Conservation (phyloP, 805 yeast species). For the Nakazawaea siamensis region DNA sequence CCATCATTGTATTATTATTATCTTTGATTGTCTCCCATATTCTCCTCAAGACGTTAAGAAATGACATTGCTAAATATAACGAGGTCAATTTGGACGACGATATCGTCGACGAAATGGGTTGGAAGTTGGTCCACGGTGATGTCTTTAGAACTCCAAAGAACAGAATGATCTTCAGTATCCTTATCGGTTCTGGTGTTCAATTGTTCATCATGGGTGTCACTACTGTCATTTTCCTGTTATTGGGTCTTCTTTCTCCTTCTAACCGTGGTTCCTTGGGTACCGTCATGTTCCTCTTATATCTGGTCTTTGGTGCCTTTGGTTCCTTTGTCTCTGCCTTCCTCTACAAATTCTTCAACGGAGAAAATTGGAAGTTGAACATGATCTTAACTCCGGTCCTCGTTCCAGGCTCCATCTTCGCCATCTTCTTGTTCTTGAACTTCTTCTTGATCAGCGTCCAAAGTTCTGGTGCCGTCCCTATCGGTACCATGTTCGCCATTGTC, state of each 20-base stretch:
- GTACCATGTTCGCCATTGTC: slow-evolving; percentile 77
- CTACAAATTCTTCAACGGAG: slow-evolving; percentile 88
- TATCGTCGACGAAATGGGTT: slow-evolving; percentile 87
- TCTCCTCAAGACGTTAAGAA: slow-evolving; percentile 68
- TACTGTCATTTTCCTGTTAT: slow-evolving; percentile 73
- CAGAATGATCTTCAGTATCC: slow-evolving; percentile 64
- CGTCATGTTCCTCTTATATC: slow-evolving; percentile 77
- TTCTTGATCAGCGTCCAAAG: slow-evolving; percentile 71
- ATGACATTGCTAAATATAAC: slow-evolving; percentile 82
- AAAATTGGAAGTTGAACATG: slow-evolving; percentile 83
- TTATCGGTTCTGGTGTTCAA: slow-evolving; percentile 87
- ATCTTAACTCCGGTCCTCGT: slow-evolving; percentile 74
- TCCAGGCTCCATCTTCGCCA: slow-evolving; percentile 66
- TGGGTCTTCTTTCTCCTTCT: slow-evolving; percentile 89
- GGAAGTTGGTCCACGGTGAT: slow-evolving; percentile 95
- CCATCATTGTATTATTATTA: slow-evolving; percentile 69
- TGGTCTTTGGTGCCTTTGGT: slow-evolving; percentile 73
- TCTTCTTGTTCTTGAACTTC: slow-evolving; percentile 69
- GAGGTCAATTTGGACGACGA: slow-evolving; percentile 84
- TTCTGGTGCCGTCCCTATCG: slow-evolving; percentile 92
- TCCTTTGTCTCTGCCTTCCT: slow-evolving; percentile 81
- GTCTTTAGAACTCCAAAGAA: slow-evolving; percentile 79
- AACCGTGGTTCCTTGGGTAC: slow-evolving; percentile 92
- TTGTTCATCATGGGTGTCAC: slow-evolving; percentile 65
- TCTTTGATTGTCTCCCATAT: slow-evolving; percentile 75